Base-by-base conservation (phyloP, 202 grass and related monocot genomes). In the Carex sylvatica region DNA sequence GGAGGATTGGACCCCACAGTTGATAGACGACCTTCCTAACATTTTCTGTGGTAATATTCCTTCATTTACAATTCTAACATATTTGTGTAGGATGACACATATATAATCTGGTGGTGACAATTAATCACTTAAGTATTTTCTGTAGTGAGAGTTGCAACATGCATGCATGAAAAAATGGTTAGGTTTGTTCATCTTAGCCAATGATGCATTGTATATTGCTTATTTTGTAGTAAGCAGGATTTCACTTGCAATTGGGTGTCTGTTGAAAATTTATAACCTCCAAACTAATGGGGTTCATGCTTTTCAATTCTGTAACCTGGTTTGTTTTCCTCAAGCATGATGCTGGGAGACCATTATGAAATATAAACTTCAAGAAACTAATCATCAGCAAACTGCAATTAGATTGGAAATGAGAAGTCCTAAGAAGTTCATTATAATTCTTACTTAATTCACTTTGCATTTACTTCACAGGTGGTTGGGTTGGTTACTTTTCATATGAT, bases 401-500 rank as follows among this genome's bases (percentile, higher is more conserved):
- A 40, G 7, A 15, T 12, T 12, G 20, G 0, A 51, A 72, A 23
- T 51, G 36, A 72, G 69, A 24, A 49, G 42, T 4, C 42, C n/a
- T 26, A 24, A 6, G 46, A 24, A 49, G 15, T 7, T 51, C 14
- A 9, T 44, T 15, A 31, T 65, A 31, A 9, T 30, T 64, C 61
- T 30, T 64, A 64, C 3, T 28, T n/a, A n/a, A n/a, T n/a, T 62
- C 40, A 24, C 18, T n/a, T 44, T 82, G 14, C 7, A 52, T 65
- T 68, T 47, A 23, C 22, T 81, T 8, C 23, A 19, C 62, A 82
- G 79, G 79, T 82, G 79, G 79, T 86, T 98, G 95, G 95, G 86
- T 98, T 40, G 95, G 95, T 7, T 95, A 95, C 83, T 98, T 98
- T 77, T 98, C 95, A 20, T 98, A 98, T 80, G 95, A 98, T 70